phyloP scores from a whole-genome alignment of 2,329 filamentous ascomycete genomes.

The Aspergillus awamori region DNA sequence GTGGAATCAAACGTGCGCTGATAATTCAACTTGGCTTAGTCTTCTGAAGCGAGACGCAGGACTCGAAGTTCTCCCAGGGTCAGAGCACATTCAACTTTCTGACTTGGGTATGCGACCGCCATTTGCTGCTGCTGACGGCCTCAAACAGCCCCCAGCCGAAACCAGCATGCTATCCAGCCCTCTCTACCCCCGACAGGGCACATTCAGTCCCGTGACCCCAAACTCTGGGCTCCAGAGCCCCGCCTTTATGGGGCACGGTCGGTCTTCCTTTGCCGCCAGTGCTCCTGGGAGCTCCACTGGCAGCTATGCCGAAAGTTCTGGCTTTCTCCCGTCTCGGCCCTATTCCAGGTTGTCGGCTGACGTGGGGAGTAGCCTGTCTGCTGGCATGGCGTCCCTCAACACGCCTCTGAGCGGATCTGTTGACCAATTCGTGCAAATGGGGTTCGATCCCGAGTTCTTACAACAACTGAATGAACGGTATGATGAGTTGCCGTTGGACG shows the following conservation, averaged over 20 bases:
- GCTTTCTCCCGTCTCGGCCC: constrained; percentile 29
- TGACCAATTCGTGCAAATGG: constrained; percentile 42
- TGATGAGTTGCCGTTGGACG: constrained; percentile 36
- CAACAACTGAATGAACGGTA: constrained; percentile 40
- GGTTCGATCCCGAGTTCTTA: constrained; percentile 43
- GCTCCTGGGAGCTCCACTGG: constrained; percentile 38
- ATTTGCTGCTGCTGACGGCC: constrained; percentile 43
- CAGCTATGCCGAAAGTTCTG: constrained; percentile 40
- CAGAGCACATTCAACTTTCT: constrained; percentile 38
- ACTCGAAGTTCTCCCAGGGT: constrained; percentile 35
- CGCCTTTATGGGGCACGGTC: constrained; percentile 32
- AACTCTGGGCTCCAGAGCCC: constrained; percentile 40
- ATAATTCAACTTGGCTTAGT: constrained; percentile 50
- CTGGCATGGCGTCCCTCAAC: constrained; percentile 36
- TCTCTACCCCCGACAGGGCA: constrained; percentile 24
- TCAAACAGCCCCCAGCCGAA: constrained; percentile 39
- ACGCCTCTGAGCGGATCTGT: constrained; percentile 32
- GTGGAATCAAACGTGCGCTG: constrained; percentile 51
- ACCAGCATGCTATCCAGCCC: constrained; percentile 32
- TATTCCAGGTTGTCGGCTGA: constrained; percentile 35
- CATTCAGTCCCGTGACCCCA: constrained; percentile 30
- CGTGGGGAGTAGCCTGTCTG: constrained; percentile 37
- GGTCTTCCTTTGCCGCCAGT: constrained; percentile 40
- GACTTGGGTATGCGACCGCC: constrained; percentile 49
- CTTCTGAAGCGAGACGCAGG: constrained; percentile 49